Evolutionary conservation across 2,329 filamentous ascomycete species (phyloP), one percentile per base, ranked within the genome.

Genomic region (Fusarium sacchari): DNA sequence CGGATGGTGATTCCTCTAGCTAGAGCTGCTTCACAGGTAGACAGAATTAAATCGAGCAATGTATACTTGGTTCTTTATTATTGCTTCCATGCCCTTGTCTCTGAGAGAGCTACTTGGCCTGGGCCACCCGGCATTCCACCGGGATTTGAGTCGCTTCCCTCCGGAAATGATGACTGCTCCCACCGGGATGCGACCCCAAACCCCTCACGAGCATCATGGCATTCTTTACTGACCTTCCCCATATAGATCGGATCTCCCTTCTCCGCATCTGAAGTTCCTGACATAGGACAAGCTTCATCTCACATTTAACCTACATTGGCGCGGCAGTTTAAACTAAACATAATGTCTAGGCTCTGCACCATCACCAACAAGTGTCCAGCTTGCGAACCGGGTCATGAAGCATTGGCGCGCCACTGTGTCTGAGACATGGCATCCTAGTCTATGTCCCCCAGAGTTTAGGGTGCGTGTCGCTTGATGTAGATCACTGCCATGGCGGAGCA

Each of bases 11-110:
- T 9, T n/a, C 4, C 7, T 14, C 14, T 13, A 14, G 49, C 32
- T n/a, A 28, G 24, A 55, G 4, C 22, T 14, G 1, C 34, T 39
- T 14, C 3, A 2, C 7, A 10, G 3, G 6, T 18, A n/a, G 2
- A 28, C 10, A 28, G 0, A 9, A 10, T 0, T 18, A 6, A 39
- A 3, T 13, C 1, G 5, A 40, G 13, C 7, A 18, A 10, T 10
- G 4, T 2, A 7, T 18, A 30, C 13, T 40, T 18, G 11, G 34
- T n/a, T n/a, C 24, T 55, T 14, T 28, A 11, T 26, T 53, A 53
- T 15, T 10, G 7, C 7, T 17, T 8, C 3, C 2, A 8, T n/a
- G 14, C 6, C 24, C 17, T 34, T 50, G 30, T 18, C 14, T 22
- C 22, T 7, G 4, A 24, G 22, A 15, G 6, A 24, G 18, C 6